Evolutionary conservation across 225 moss, liverwort and hornwort species (phyloP).

Genomic region (Polytrichum formosum): DNA sequence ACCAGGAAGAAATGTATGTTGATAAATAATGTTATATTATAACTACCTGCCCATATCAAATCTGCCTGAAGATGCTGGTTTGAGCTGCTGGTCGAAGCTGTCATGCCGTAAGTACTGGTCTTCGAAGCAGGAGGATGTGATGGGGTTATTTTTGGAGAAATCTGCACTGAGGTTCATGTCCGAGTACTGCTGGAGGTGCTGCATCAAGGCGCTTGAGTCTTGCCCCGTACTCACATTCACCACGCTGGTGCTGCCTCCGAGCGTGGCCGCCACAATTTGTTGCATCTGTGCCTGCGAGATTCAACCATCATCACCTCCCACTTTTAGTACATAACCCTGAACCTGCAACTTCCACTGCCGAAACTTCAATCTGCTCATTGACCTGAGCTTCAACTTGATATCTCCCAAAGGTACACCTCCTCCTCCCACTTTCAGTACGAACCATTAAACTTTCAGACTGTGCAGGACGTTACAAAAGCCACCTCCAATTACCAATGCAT

Average conservation of each 20-base stretch:
- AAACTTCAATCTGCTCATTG: not conserved
- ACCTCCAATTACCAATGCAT: too few species aligned
- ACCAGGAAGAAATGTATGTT: too few species aligned
- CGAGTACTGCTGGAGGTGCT: slow-evolving; percentile 33
- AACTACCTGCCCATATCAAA: slow-evolving; percentile 40
- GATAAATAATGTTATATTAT: not conserved
- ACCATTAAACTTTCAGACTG: too few species aligned
- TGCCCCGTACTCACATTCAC: slow-evolving; percentile 44
- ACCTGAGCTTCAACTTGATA: not conserved
- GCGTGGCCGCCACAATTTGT: slow-evolving; percentile 41
- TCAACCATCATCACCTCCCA: slow-evolving; percentile 1
- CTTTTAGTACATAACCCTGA: not conserved
- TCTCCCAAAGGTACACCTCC: not conserved
- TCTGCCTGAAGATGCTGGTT: slow-evolving; percentile 29
- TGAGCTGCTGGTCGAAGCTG: slow-evolving; percentile 36
- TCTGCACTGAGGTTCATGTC: slow-evolving; percentile 31
- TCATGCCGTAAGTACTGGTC: slow-evolving; percentile 49
- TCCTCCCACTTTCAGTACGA: too few species aligned
- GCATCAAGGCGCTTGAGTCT: slow-evolving; percentile 24
- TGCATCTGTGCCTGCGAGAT: slow-evolving; percentile 47
- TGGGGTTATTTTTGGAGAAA: slow-evolving; percentile 35
- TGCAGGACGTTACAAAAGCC: too few species aligned
- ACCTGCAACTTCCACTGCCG: not conserved
- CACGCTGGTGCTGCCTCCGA: slow-evolving; percentile 42
- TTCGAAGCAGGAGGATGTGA: slow-evolving; percentile 32